Percentiles rank a stretch among this genome's conserved stretches.
These are phyloP conservation scores for Oryza glumipatula DNA, from an alignment of 176 grass and related monocot species.

Conservation along the genomic window DNA sequence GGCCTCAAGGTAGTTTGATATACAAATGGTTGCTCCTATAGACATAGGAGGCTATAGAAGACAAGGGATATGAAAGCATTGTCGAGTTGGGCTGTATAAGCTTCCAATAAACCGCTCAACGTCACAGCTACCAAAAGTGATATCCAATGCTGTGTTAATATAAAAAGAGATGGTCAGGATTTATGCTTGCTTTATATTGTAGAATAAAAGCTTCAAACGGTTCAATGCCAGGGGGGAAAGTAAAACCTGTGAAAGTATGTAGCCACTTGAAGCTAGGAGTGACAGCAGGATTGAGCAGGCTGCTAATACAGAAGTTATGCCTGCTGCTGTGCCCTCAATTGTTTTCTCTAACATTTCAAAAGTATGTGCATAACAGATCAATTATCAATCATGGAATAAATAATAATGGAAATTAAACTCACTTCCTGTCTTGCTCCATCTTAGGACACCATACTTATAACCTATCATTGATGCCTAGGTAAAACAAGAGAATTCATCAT, in stretches of 20 bases:
- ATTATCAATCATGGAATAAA: conserved; percentile 1
- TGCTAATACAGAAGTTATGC: conserved; percentile 82
- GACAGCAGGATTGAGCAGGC: conserved; percentile 82
- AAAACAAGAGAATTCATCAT: conserved; percentile 15
- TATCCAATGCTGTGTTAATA: conserved; percentile 75
- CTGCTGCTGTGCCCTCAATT: conserved; percentile 93
- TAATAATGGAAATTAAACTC: conserved; percentile 33
- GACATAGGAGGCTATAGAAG: conserved; percentile 91
- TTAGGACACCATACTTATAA: conserved; percentile 85
- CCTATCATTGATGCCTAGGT: conserved; percentile 93
- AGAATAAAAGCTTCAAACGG: neutral
- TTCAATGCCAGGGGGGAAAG: neutral
- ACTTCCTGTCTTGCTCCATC: conserved; percentile 99
- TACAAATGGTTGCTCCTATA: conserved; percentile 47
- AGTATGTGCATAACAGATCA: neutral
- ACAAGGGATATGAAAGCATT: conserved; percentile 94
- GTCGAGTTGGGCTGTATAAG: conserved; percentile 87
- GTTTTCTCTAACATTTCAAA: conserved; percentile 74
- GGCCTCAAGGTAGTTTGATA: conserved; percentile 39
- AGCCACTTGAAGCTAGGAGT: conserved; percentile 81
- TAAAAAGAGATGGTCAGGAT: conserved; percentile 19
- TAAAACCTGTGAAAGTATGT: conserved; percentile 89
- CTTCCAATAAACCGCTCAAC: conserved; percentile 78
- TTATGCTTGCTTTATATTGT: conserved; percentile 9
- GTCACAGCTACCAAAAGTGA: conserved; percentile 82